Evolutionary conservation across 768 basidiomycete species (phyloP).

Genomic region (Amanita fuliginea): DNA sequence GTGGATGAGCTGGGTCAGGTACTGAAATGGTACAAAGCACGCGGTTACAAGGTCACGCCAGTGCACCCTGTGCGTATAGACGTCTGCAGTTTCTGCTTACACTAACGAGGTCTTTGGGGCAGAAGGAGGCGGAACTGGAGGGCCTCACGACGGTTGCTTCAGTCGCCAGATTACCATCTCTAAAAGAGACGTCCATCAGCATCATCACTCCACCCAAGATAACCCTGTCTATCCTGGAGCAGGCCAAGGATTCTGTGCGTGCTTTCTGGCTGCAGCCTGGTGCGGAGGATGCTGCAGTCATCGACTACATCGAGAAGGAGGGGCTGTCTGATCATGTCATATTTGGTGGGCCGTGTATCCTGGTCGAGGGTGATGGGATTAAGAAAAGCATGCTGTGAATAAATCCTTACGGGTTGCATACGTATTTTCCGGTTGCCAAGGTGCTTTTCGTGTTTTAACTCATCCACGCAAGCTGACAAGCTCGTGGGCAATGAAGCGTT

Average conservation of each 20-base stretch:
- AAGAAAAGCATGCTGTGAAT: conserved; percentile 17
- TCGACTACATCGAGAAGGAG: conserved; percentile 54
- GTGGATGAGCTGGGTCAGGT: conserved; percentile 31
- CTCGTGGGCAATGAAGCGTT: not conserved
- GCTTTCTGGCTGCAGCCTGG: conserved; percentile 88
- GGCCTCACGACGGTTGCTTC: conserved; percentile 45
- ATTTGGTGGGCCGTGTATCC: conserved; percentile 74
- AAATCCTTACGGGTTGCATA: not conserved
- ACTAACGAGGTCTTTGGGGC: conserved; percentile 6
- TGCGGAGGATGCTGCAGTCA: conserved; percentile 59
- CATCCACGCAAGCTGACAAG: not conserved
- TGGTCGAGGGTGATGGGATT: conserved; percentile 63
- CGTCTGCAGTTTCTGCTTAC: not conserved
- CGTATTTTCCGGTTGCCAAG: not conserved
- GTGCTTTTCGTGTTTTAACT: not conserved
- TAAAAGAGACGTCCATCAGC: conserved; percentile 61
- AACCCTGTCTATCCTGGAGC: conserved; percentile 55
- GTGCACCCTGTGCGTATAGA: conserved; percentile 53
- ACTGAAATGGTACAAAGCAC: conserved; percentile 63
- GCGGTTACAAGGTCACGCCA: conserved; percentile 51
- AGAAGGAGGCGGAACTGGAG: conserved; percentile 67
- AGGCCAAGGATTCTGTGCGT: conserved; percentile 61
- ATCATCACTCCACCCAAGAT: conserved; percentile 72
- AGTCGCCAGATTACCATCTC: conserved; percentile 45
- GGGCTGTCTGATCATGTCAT: conserved; percentile 59